These are phyloP conservation scores for Fonsecaea pugnacius DNA, from an alignment of 2,329 filamentous ascomycete genomes.

Conservation along the genomic window DNA sequence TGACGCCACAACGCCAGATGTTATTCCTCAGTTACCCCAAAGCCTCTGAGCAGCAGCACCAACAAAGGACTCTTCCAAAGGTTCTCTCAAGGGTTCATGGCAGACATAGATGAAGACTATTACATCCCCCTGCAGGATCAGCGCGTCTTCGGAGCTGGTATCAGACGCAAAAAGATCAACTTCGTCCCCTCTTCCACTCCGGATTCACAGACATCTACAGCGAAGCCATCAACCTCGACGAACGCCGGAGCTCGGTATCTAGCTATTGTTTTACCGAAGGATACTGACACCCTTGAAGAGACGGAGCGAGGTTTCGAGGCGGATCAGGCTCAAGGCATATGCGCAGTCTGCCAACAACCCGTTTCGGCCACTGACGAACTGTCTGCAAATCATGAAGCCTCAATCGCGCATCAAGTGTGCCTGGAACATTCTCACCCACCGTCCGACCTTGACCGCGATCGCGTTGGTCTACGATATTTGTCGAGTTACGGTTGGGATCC, in stretches of 20 bases:
- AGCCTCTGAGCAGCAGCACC: not conserved
- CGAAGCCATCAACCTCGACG: slow-evolving; percentile 30
- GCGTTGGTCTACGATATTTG: slow-evolving; percentile 61
- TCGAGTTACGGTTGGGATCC: slow-evolving; percentile 64
- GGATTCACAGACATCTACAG: slow-evolving; percentile 33
- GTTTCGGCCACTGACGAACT: slow-evolving; percentile 38
- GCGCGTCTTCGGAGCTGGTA: slow-evolving; percentile 65
- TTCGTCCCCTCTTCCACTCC: slow-evolving; percentile 59
- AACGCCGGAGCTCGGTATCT: slow-evolving; percentile 50
- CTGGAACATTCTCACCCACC: slow-evolving; percentile 62
- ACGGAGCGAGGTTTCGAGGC: not conserved
- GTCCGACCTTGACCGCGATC: slow-evolving; percentile 61
- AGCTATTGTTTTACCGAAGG: slow-evolving; percentile 50
- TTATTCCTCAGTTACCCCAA: not conserved
- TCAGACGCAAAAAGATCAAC: slow-evolving; percentile 63
- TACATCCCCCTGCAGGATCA: slow-evolving; percentile 63
- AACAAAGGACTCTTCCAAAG: not conserved
- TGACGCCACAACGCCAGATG: not conserved
- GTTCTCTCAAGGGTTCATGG: not conserved
- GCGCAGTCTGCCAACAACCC: slow-evolving; percentile 66
- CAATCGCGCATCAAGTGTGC: slow-evolving; percentile 61
- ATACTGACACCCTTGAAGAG: not conserved
- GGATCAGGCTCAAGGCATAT: slow-evolving; percentile 42
- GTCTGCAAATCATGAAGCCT: slow-evolving; percentile 52
- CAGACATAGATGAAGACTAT: slow-evolving; percentile 57